A percentile compares a stretch with the other conserved stretches of the same genome.
phyloP scores from a whole-genome alignment of 1,284 basidiomycete species.

The Abortiporus biennis region DNA sequence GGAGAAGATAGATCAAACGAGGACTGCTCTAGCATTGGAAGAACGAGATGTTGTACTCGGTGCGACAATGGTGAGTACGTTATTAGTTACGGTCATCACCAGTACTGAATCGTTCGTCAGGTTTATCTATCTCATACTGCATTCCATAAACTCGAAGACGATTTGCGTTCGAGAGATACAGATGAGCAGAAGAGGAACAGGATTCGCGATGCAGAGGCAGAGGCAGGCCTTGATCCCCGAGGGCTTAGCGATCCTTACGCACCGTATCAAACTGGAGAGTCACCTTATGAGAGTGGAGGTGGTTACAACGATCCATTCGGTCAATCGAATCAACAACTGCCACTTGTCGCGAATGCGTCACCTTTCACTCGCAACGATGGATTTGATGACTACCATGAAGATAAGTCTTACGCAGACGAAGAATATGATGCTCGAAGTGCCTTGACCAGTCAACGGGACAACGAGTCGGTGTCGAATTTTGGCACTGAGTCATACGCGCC shows the following conservation, averaged over 20 bases:
- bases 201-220: conserved; percentile 67
- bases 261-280: conserved; percentile 51
- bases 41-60: conserved; percentile 81
- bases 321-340: conserved; percentile 53
- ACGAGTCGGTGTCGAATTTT: conserved; percentile 75
- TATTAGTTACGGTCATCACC: neutral
- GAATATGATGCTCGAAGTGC: conserved; percentile 73
- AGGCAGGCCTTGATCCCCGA: conserved; percentile 63
- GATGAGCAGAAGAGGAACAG: conserved; percentile 80
- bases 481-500: conserved; percentile 91
- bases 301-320: conserved; percentile 48
- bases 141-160: conserved; percentile 90
- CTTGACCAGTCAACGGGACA: conserved; percentile 70
- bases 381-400: conserved; percentile 77
- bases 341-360: conserved; percentile 76
- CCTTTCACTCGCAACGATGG: conserved; percentile 66
- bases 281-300: conserved; percentile 33
- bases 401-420: conserved; percentile 68
- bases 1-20: conserved; percentile 53
- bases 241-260: conserved; percentile 76
- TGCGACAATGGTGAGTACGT: conserved; percentile 59
- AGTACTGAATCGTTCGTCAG: conserved; percentile 33
- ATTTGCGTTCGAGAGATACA: conserved; percentile 74
- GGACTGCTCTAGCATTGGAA: conserved; percentile 57
- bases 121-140: conserved; percentile 86